Evolutionary conservation across 306 rosid species (phyloP), one percentile per base, ranked within the genome.

Genomic region (Leucaena leucocephala): DNA sequence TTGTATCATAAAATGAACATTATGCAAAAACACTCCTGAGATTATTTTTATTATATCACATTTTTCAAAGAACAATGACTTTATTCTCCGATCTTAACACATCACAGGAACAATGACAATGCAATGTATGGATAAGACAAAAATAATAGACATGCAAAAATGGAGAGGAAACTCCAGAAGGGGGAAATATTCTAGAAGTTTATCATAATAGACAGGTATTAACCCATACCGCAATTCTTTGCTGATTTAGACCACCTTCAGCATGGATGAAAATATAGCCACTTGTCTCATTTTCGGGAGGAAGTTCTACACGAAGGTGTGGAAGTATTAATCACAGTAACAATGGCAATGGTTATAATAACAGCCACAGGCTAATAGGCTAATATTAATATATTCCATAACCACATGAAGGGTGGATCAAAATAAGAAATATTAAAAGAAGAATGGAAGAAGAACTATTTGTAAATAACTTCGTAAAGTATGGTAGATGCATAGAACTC

Each of bases 251-350:
- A 81, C 99, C 99, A 73, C 98, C 99, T 81, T 96, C 98, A 4
- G 99, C 99, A 67, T 96, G 97, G 75, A 96, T 93, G 88, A 96
- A 96, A 80, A 96, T 88, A 46, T 93, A 96, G 77, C 99, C 99
- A 79, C 74, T 90, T 59, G 99, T 96, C 86, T 88, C 90, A 52
- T 91, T 93, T 84, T 89, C 97, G 35, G 89, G 88, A 57, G 97
- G 99, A 89, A 90, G 90, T 75, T 91, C 99, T 96, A 84, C 85
- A 81, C 17, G 83, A 22, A 77, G 72, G 75, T 74, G 77, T 42
- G 17, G 80, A 63, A 64, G 77, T 21, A 74, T 52, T 45, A 65
- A 79, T 72, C 65, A 59, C 44, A 76, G 68, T 35, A 65, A 46
- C 15, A 19, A 38, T 16, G 42, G 27, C 19, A 43, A 39, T 10